Conservation (phyloP, 805 yeast species). For the Spathaspora boniae region DNA sequence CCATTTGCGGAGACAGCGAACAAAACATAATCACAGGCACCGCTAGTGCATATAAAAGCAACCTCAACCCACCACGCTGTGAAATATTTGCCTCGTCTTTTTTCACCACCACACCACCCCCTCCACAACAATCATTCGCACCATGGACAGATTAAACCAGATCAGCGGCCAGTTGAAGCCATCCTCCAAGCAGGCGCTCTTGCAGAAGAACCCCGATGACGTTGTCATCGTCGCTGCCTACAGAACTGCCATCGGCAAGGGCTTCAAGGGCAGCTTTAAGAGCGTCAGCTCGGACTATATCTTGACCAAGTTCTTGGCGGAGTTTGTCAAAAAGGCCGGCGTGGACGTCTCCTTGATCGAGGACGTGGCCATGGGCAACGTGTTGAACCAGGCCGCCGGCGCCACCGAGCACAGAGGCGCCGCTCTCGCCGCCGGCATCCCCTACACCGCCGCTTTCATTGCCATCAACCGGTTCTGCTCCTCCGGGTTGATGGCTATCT, state of each 20-base stretch:
- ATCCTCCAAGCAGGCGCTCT: slow-evolving; percentile 38
- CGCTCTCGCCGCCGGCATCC: slow-evolving; percentile 84
- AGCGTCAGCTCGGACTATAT: slow-evolving; percentile 81
- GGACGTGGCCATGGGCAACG: slow-evolving; percentile 89
- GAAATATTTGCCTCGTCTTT: too few relatives aligned
- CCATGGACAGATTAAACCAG: slow-evolving; percentile 46
- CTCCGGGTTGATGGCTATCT: slow-evolving; percentile 86
- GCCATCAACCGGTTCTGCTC: slow-evolving; percentile 95
- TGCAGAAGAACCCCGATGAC: slow-evolving; percentile 72
- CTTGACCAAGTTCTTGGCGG: slow-evolving; percentile 60
- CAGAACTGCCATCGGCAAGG: slow-evolving; percentile 87
- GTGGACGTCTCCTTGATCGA: slow-evolving; percentile 57
- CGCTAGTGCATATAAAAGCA: too few relatives aligned
- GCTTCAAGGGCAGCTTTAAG: slow-evolving; percentile 81
- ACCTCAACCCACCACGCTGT: too few relatives aligned
- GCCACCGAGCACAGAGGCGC: slow-evolving; percentile 95
- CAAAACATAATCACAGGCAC: too few relatives aligned
- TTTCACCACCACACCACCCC: too few relatives aligned
- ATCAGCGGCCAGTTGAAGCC: slow-evolving; percentile 43
- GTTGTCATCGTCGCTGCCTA: slow-evolving; percentile 88
- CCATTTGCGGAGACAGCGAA: too few relatives aligned
- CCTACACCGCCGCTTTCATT: slow-evolving; percentile 70
- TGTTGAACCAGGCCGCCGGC: slow-evolving; percentile 89
- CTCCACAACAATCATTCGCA: too few relatives aligned
- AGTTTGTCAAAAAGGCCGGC: slow-evolving; percentile 52